phyloP scores from a whole-genome alignment of 805 yeast species.

The Kodamaea kaohsiungensis region DNA sequence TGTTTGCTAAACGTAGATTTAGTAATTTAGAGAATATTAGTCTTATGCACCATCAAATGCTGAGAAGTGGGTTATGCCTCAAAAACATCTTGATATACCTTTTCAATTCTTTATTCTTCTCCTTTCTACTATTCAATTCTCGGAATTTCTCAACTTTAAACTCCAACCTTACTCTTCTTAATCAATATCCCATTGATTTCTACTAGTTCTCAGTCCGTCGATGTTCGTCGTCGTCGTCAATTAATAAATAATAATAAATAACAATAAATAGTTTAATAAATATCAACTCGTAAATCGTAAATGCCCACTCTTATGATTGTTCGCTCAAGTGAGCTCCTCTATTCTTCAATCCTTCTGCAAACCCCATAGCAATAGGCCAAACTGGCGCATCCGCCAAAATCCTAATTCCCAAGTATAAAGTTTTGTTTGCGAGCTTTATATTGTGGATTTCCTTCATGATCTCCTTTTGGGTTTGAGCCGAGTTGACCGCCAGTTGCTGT shows the following conservation, averaged over 20 bases:
- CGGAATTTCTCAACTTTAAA: too few species aligned
- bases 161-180: too few species aligned
- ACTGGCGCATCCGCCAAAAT: conserved; percentile 83
- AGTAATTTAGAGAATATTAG: too few species aligned
- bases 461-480: conserved; percentile 39
- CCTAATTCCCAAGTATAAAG: conserved; percentile 69
- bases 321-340: conserved; percentile 28
- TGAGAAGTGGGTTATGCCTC: too few species aligned
- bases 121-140: too few species aligned
- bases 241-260: conserved; percentile 6
- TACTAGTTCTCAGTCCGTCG: background rate
- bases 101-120: too few species aligned
- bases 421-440: conserved; percentile 54
- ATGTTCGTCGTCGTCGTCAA: background rate
- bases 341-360: conserved; percentile 76
- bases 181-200: background rate
- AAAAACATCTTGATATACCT: too few species aligned
- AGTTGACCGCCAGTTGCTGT: background rate
- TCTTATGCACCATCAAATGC: too few species aligned
- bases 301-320: background rate
- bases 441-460: conserved; percentile 47
- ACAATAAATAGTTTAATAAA: conserved; percentile 3
- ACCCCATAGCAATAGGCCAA: conserved; percentile 79
- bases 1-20: too few species aligned
- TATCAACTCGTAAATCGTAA: conserved; percentile 3